phyloP scores from a whole-genome alignment of 1,284 basidiomycete species.

The Fomitopsis schrenkii region DNA sequence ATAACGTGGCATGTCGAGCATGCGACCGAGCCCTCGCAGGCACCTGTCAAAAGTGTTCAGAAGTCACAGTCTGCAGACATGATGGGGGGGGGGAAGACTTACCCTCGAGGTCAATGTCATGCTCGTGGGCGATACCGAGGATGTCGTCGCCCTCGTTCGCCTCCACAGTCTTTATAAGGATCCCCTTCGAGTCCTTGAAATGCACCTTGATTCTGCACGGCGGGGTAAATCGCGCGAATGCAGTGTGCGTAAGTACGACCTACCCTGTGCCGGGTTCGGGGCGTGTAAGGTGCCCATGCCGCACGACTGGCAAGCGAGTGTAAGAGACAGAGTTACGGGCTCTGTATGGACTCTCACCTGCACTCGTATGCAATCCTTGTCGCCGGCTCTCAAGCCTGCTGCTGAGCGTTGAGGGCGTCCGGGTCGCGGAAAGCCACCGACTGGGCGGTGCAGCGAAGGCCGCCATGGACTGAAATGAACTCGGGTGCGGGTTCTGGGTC shows the following conservation, averaged over 20 bases:
- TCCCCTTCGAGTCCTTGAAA: constrained; percentile 88
- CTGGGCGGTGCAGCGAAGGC: not conserved
- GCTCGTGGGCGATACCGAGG: constrained; percentile 88
- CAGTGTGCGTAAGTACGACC: constrained; percentile 24
- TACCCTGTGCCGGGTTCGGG: constrained; percentile 66
- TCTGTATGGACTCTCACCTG: not conserved
- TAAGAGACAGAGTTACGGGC: not conserved
- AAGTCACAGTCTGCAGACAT: not conserved
- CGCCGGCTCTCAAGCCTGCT: not conserved
- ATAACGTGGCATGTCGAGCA: constrained; percentile 99
- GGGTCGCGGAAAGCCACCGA: not conserved
- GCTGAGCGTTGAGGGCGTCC: not conserved
- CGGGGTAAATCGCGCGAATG: not conserved
- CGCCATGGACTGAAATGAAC: not conserved
- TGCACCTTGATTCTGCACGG: constrained; percentile 75
- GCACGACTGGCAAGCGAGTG: constrained; percentile 14
- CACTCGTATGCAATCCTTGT: not conserved
- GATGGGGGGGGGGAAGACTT: constrained; percentile 17
- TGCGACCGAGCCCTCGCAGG: constrained; percentile 95
- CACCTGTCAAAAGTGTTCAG: constrained; percentile 48
- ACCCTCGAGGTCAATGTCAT: constrained; percentile 98
- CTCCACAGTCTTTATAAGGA: constrained; percentile 82
- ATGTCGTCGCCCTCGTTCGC: constrained; percentile 94
- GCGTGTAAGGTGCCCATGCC: constrained; percentile 42
- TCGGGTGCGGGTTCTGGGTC: not conserved